These are phyloP conservation scores for Rhizophagus prolifer DNA, from an alignment of 192 early-diverging fungal genomes.

Conservation along the genomic window DNA sequence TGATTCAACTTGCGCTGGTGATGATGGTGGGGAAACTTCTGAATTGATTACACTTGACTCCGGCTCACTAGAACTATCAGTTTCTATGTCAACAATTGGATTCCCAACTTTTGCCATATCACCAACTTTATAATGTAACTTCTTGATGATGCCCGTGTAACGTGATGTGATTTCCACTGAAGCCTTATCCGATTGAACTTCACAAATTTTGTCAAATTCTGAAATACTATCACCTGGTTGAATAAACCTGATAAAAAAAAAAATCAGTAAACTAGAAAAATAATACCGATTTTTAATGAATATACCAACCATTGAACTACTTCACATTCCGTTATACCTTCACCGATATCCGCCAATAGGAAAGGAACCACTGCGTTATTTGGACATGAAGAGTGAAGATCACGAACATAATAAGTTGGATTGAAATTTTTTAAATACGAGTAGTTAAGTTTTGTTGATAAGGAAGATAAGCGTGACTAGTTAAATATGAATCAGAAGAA, in stretches of 20 bases:
- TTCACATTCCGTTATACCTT: constrained; percentile 97
- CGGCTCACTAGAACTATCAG: constrained; percentile 36
- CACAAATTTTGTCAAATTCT: constrained; percentile 94
- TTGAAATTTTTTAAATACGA: not conserved
- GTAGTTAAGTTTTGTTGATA: not conserved
- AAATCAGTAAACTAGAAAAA: not conserved
- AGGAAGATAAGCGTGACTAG: not conserved
- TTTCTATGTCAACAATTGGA: constrained; percentile 85
- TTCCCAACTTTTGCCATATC: constrained; percentile 91
- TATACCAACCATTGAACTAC: constrained; percentile 88
- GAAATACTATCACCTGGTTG: constrained; percentile 84
- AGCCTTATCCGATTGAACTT: constrained; percentile 98
- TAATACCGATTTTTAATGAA: not conserved
- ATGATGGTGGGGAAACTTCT: constrained; percentile 6
- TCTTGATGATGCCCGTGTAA: constrained; percentile 80
- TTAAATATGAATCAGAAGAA: not conserved
- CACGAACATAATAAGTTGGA: constrained; percentile 31
- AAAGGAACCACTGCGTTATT: constrained; percentile 64
- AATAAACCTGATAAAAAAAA: constrained; percentile 70
- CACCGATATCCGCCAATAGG: constrained; percentile 94
- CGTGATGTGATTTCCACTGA: constrained; percentile 98
- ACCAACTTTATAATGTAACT: constrained; percentile 79
- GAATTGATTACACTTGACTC: constrained; percentile 23
- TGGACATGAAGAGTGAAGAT: constrained; percentile 50
- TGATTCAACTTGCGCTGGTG: constrained; percentile 22